Percentiles rank a stretch among this genome's conserved stretches.
Conservation (phyloP, 2,329 filamentous ascomycete genomes). For the Lizonia empirigonia region DNA sequence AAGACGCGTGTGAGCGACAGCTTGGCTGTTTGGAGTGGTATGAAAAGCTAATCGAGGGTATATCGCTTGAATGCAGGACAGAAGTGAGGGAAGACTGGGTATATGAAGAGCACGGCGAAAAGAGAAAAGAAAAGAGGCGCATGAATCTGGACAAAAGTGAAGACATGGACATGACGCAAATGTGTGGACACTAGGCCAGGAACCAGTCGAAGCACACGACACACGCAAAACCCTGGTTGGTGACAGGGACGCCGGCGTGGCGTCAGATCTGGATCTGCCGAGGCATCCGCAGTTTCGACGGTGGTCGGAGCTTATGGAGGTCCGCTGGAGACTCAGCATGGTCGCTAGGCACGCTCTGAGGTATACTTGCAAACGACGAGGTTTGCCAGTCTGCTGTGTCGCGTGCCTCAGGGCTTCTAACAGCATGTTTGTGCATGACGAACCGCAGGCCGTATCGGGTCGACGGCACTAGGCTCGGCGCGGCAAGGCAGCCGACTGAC, state of each 20-base stretch:
- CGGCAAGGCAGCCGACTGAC: slow-evolving; percentile 2
- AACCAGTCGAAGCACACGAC: slow-evolving; percentile 34
- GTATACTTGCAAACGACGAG: background rate
- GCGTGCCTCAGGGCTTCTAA: slow-evolving; percentile 8
- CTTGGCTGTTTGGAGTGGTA: slow-evolving; percentile 16
- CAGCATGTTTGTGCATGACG: slow-evolving; percentile 4
- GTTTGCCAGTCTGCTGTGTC: slow-evolving; percentile 2
- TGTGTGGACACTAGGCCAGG: slow-evolving; percentile 35
- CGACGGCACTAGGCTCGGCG: slow-evolving; percentile 1
- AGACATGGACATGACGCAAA: slow-evolving; percentile 34
- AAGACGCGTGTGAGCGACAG: slow-evolving; percentile 39
- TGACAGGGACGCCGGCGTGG: slow-evolving; percentile 26
- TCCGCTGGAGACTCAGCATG: background rate
- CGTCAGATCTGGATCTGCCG: slow-evolving; percentile 21
- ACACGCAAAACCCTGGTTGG: slow-evolving; percentile 20
- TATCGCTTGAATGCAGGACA: slow-evolving; percentile 1
- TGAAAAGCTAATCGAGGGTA: background rate
- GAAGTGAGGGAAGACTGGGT: background rate
- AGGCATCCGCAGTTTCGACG: slow-evolving; percentile 25
- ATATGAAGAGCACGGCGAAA: background rate
- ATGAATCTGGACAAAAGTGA: slow-evolving; percentile 7
- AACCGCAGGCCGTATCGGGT: background rate
- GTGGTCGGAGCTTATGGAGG: background rate
- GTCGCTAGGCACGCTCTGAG: background rate
- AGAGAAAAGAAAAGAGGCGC: background rate